phyloP scores from a whole-genome alignment of 306 rosid species.

The Lathyrus sativus region DNA sequence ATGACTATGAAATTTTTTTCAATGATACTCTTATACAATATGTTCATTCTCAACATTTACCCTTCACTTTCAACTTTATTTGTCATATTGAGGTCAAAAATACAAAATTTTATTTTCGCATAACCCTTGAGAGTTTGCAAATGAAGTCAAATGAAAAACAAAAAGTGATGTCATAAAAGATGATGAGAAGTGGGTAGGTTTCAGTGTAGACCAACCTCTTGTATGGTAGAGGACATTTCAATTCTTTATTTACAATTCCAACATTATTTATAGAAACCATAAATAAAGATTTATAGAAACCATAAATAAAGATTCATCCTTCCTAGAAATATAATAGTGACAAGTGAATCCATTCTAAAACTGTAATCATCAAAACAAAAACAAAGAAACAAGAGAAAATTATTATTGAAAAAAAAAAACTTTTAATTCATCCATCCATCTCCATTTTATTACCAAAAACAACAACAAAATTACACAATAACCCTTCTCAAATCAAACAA shows the following conservation, averaged over 20 bases:
- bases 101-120: not conserved
- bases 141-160: not conserved
- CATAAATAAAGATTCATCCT: not conserved
- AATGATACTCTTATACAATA: too few species aligned
- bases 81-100: too few species aligned
- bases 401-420: too few species aligned
- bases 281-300: not conserved
- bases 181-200: not conserved
- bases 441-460: conserved; percentile 11
- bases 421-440: not conserved
- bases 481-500: conserved; percentile 31
- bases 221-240: not conserved
- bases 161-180: not conserved
- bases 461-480: not conserved
- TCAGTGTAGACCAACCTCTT: not conserved
- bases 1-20: too few species aligned
- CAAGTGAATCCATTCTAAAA: not conserved
- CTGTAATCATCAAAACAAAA: too few species aligned
- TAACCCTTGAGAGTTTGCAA: not conserved
- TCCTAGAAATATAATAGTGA: not conserved
- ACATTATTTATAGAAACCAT: not conserved
- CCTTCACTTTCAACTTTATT: not conserved
- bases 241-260: not conserved
- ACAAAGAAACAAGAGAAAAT: too few species aligned
- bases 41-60: not conserved